Evolutionary conservation across 306 rosid genomes (phyloP).

Genomic region (Albizia julibrissin): DNA sequence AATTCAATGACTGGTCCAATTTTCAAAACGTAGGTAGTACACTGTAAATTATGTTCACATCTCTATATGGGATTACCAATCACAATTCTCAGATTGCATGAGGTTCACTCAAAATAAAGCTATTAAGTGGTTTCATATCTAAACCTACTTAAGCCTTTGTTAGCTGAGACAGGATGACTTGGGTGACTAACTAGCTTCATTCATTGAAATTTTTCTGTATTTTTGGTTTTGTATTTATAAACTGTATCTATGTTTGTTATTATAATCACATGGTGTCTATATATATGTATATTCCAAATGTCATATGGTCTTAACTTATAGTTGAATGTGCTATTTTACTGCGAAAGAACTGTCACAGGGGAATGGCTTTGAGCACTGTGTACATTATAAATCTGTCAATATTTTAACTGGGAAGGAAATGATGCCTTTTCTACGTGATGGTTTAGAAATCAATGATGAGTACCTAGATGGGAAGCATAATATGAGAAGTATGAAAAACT

Average conservation of each 20-base stretch:
- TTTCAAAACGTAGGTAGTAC: not conserved
- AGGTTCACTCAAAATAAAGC: not conserved
- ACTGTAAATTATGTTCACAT: not conserved
- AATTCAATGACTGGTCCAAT: not conserved
- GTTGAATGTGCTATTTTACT: not conserved
- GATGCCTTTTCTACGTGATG: not conserved
- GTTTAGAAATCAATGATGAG: not conserved
- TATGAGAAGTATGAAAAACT: not conserved
- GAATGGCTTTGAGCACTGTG: not conserved
- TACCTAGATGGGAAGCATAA: not conserved
- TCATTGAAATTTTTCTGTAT: not conserved
- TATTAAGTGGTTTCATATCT: not conserved
- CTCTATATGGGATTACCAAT: not conserved
- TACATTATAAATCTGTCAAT: not conserved
- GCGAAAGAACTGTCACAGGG: not conserved
- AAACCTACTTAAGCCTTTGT: not conserved
- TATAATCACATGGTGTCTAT: not conserved
- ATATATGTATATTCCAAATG: not conserved
- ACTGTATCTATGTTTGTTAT: not conserved
- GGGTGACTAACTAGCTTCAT: not conserved
- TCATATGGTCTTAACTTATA: not conserved
- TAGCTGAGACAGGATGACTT: not conserved
- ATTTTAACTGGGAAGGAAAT: not conserved
- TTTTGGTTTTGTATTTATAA: not conserved
- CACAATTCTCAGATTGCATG: not conserved